Evolutionary conservation across 495 filamentous ascomycete species (phyloP).

Genomic region (Baudoinia panamericana): DNA sequence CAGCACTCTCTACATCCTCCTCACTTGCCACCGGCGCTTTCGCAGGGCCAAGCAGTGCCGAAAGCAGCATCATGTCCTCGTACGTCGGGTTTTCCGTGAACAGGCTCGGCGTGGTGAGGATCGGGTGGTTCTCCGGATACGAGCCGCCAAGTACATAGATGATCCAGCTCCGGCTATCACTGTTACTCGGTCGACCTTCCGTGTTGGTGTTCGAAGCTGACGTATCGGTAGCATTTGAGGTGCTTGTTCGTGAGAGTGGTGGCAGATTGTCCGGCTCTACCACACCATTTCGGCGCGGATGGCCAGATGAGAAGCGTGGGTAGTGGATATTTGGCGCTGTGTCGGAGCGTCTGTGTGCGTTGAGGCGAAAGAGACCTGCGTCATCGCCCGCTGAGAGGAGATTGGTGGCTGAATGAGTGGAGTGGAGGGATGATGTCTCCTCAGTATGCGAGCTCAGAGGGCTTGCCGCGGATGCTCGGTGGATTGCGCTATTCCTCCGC

Average conservation of each 20-base stretch:
- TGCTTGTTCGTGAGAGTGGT: constrained; percentile 32
- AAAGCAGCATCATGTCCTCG: constrained; percentile 66
- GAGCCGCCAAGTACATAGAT: constrained; percentile 70
- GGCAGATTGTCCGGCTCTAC: constrained; percentile 48
- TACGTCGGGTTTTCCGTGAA: constrained; percentile 71
- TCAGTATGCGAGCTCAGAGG: constrained; percentile 19
- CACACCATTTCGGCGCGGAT: constrained; percentile 51
- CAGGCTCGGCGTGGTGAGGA: constrained; percentile 60
- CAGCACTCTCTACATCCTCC: constrained; percentile 52
- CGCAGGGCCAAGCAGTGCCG: constrained; percentile 56
- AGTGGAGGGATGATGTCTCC: constrained; percentile 17
- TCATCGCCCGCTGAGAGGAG: constrained; percentile 7
- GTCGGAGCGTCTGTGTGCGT: constrained; percentile 17
- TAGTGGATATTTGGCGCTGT: constrained; percentile 21
- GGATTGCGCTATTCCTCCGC: constrained; percentile 16
- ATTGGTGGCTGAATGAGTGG: constrained; percentile 18
- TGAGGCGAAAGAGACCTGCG: constrained; percentile 1
- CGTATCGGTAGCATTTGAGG: constrained; percentile 16
- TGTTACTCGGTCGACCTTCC: constrained; percentile 13
- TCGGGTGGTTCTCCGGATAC: constrained; percentile 63
- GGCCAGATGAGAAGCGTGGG: constrained; percentile 48
- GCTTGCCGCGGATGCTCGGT: constrained; percentile 12
- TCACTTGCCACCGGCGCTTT: constrained; percentile 61
- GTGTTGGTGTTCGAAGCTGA: constrained; percentile 7
- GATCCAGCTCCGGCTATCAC: constrained; percentile 49